Evolutionary conservation across 1,139 yeast genomes (phyloP).

Genomic region (Pichia sp.): DNA sequence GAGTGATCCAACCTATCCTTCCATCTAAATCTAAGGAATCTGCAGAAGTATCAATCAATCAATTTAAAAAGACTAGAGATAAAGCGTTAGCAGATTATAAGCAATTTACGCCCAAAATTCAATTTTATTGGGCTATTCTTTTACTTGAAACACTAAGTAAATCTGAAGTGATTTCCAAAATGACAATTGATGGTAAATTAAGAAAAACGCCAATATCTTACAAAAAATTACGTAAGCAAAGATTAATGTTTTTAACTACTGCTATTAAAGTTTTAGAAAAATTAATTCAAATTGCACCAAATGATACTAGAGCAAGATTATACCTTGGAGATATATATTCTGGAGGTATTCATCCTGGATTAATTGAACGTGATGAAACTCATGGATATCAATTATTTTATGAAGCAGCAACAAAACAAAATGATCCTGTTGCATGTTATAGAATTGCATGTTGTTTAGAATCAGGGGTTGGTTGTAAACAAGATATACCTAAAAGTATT

Average conservation of each 20-base stretch:
- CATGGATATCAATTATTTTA: slow-evolving; percentile 55
- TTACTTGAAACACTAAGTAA: slow-evolving; percentile 41
- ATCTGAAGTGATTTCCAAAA: slow-evolving; percentile 34
- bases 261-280: slow-evolving; percentile 54
- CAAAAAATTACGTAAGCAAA: slow-evolving; percentile 44
- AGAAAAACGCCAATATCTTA: slow-evolving; percentile 34
- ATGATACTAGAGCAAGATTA: slow-evolving; percentile 41
- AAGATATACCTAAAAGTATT: slow-evolving; percentile 42
- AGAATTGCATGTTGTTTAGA: slow-evolving; percentile 65
- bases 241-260: slow-evolving; percentile 49
- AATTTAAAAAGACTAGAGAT: slow-evolving; percentile 28
- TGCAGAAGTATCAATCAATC: slow-evolving; percentile 20
- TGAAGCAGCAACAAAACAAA: slow-evolving; percentile 46
- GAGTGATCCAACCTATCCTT: slow-evolving; percentile 28
- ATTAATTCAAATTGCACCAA: slow-evolving; percentile 38
- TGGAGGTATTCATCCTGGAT: slow-evolving; percentile 41
- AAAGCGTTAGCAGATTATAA: slow-evolving; percentile 33
- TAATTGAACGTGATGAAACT: slow-evolving; percentile 49
- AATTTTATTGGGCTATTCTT: slow-evolving; percentile 45
- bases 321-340: slow-evolving; percentile 58
- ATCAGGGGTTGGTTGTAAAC: slow-evolving; percentile 52
- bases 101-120: slow-evolving; percentile 38
- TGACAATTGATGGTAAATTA: slow-evolving; percentile 41
- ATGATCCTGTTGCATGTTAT: slow-evolving; percentile 55
- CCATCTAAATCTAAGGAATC: slow-evolving; percentile 29